Evolutionary conservation across 768 basidiomycete species (phyloP).

Genomic region (Pulveroboletus sp.): DNA sequence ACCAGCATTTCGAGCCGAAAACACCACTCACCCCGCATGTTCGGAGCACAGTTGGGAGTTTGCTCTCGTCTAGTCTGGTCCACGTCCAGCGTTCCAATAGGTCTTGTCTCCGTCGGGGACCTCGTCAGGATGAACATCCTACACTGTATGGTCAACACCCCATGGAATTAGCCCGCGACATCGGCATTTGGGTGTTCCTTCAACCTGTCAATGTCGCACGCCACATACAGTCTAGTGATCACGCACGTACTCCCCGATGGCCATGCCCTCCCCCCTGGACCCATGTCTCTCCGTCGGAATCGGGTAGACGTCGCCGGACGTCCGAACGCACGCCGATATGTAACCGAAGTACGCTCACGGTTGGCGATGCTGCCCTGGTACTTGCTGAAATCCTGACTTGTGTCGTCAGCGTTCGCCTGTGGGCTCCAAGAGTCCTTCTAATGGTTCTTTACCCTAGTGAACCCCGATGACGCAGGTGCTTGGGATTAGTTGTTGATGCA

Average conservation of each 20-base stretch:
- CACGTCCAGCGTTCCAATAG: background rate
- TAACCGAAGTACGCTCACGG: slow-evolving; percentile 1
- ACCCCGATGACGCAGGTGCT: slow-evolving; percentile 3
- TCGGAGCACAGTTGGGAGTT: background rate
- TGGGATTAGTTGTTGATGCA: slow-evolving; percentile 13
- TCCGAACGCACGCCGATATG: background rate
- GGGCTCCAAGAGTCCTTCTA: background rate
- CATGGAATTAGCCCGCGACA: background rate
- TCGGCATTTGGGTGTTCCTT: slow-evolving; percentile 1
- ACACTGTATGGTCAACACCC: slow-evolving; percentile 1
- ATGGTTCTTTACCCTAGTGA: slow-evolving; percentile 1
- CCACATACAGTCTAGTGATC: too few species aligned
- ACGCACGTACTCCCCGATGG: slow-evolving; percentile 2
- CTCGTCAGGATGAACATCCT: background rate
- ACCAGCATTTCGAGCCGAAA: background rate
- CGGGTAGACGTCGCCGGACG: background rate
- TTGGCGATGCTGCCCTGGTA: too few species aligned
- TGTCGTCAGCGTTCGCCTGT: background rate
- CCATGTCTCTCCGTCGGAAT: slow-evolving; percentile 11
- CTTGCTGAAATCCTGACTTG: background rate
- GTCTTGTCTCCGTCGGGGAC: background rate
- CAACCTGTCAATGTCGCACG: background rate
- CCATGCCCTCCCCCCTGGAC: slow-evolving; percentile 7
- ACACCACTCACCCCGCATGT: slow-evolving; percentile 9
- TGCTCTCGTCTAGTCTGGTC: background rate